These are phyloP conservation scores for Corinectria fuckeliana DNA, from an alignment of 2,329 filamentous ascomycete species.

Conservation along the genomic window DNA sequence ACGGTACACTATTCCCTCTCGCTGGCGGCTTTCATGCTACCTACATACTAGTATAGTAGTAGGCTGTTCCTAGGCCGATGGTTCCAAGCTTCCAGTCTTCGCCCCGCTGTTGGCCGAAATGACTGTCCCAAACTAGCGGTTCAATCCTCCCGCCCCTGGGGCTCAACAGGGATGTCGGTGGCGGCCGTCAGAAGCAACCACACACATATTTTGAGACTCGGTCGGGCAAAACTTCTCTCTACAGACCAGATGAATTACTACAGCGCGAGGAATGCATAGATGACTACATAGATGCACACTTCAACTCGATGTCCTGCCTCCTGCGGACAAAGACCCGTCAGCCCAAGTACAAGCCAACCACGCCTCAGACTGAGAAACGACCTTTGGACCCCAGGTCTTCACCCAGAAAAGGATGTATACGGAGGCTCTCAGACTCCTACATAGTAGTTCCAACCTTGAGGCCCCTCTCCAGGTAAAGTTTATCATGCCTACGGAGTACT, in stretches of 20 bases:
- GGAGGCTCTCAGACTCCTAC: not conserved
- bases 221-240: not conserved
- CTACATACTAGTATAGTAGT: no score
- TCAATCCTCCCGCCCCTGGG: constrained; percentile 8
- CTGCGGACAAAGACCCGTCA: constrained; percentile 2
- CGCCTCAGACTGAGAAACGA: not conserved
- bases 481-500: no score
- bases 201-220: not conserved
- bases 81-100: not conserved
- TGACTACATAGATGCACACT: no score
- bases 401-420: not conserved
- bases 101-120: constrained; percentile 6
- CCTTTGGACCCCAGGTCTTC: not conserved
- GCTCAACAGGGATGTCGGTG: not conserved
- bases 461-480: not conserved
- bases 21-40: not conserved
- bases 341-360: constrained; percentile 5
- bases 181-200: not conserved
- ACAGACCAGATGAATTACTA: not conserved
- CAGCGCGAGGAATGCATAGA: not conserved
- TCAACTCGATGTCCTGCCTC: constrained; percentile 3
- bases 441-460: not conserved
- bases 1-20: not conserved
- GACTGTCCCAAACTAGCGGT: not conserved
- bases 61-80: not conserved